Base-by-base conservation (phyloP, 257 asterid genomes). In the Salvia hispanica region DNA sequence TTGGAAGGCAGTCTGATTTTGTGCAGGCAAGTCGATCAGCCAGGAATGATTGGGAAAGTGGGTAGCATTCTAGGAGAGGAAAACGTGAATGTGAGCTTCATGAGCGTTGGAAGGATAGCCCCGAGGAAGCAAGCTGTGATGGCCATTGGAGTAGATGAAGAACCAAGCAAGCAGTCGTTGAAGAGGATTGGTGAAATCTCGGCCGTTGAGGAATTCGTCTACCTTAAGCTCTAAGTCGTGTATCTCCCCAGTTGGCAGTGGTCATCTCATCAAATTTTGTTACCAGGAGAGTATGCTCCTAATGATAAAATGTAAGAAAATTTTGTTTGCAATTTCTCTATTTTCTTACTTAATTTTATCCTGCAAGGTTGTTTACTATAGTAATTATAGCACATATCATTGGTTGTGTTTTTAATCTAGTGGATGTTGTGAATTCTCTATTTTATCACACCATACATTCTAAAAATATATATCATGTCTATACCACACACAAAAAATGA, bases 131-230 rank as follows among this genome's bases (percentile, higher is more conserved):
- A 88, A 31, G 97, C 98, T 7, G 84, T 93, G 42, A 90, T 93
- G 98, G 96, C 98, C 0, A 93, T 93, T 9, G 97, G 98, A 52
- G 94, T 93, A 3, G 98, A 93, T 21, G 98, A 90, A 77, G 92
- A 82, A 61, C 98, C 96, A 6, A 88, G 88, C 83, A 83, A 84
- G 77, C 76, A 88, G 70, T 45, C 96, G 0, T 64, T 90, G 85
- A 83, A 81, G 85, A 85, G 81, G 85, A 90, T 93, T 12, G 97
- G 98, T 47, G 98, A 93, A 46, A 76, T 93, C 64, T 72, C 90
- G 12, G 92, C 96, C 2, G 54, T 93, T 43, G 95, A 93, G 76
- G 98, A 93, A 57, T 85, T 90, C 60, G 97, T 90, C 58, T 90
- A 76, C 79, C 94, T 93, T 7, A 82, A 88, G 64, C 69, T 93